Evolutionary conservation across 192 early-diverging fungal species (phyloP).

Genomic region (Lobosporangium transversale): DNA sequence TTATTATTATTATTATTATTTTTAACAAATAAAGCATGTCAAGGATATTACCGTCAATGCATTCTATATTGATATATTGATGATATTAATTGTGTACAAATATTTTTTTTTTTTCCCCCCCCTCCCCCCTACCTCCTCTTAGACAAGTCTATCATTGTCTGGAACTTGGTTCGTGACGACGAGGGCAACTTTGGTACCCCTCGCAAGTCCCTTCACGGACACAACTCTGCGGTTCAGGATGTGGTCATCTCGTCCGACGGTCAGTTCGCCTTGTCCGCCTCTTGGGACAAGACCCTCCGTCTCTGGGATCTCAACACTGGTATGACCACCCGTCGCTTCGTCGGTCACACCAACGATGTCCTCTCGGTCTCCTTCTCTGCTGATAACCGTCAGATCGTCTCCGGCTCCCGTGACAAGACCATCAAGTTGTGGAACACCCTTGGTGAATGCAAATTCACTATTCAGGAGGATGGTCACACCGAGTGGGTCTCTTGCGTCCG

Average conservation of each 20-base stretch:
- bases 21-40: too few relatives aligned
- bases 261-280: constrained; percentile 97
- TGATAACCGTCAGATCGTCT: constrained; percentile 99
- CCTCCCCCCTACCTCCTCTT: not conserved
- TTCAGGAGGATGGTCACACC: constrained; percentile 95
- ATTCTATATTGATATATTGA: not conserved
- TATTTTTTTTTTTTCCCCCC: not conserved
- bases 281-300: constrained; percentile 99
- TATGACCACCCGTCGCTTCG: constrained; percentile 94
- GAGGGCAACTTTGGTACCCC: constrained; percentile 93
- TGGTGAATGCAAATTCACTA: constrained; percentile 99
- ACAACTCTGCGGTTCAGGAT: constrained; percentile 99
- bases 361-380: constrained; percentile 99
- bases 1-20: too few relatives aligned
- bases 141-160: constrained; percentile 99
- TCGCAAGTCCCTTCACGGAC: constrained; percentile 91
- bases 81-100: not conserved
- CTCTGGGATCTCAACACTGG: constrained; percentile 99
- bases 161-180: constrained; percentile 91
- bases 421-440: constrained; percentile 99
- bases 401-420: constrained; percentile 97
- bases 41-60: too few relatives aligned
- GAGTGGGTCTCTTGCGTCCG: constrained; percentile 99
- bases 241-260: constrained; percentile 99
- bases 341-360: constrained; percentile 98